Percentiles rank a stretch among this genome's conserved stretches.
phyloP scores from a whole-genome alignment of 805 yeast genomes.

The Metschnikowia amazonensis region DNA sequence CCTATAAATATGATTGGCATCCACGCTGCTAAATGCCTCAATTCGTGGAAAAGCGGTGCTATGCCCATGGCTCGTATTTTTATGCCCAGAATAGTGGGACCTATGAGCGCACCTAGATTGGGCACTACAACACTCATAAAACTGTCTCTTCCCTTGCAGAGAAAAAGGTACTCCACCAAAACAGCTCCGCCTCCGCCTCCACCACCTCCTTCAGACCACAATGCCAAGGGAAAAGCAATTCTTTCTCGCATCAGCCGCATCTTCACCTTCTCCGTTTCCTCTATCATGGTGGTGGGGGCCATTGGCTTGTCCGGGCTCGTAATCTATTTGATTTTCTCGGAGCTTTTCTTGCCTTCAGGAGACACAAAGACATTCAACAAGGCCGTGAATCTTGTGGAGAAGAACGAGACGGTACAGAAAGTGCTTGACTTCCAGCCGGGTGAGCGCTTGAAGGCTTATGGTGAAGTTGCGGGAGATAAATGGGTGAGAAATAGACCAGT shows the following conservation, averaged over 20 bases:
- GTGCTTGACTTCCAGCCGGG: conserved; percentile 52
- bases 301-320: conserved; percentile 64
- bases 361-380: conserved; percentile 88
- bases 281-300: conserved; percentile 64
- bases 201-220: conserved; percentile 31
- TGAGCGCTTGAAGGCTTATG: conserved; percentile 75
- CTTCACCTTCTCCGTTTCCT: conserved; percentile 58
- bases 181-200: conserved; percentile 38
- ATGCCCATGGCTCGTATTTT: background rate
- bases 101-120: background rate
- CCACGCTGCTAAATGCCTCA: background rate
- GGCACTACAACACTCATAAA: background rate
- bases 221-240: conserved; percentile 39
- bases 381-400: conserved; percentile 73
- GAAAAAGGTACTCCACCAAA: conserved; percentile 17
- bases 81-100: background rate
- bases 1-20: conserved; percentile 1
- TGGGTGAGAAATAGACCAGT: conserved; percentile 91
- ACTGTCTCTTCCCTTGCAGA: background rate
- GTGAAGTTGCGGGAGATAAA: conserved; percentile 64
- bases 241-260: conserved; percentile 51
- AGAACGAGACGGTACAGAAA: conserved; percentile 56
- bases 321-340: conserved; percentile 71
- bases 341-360: conserved; percentile 82
- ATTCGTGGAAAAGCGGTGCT: background rate